Base-by-base conservation (phyloP, 208 protist genomes). In the Leishmania major region DNA sequence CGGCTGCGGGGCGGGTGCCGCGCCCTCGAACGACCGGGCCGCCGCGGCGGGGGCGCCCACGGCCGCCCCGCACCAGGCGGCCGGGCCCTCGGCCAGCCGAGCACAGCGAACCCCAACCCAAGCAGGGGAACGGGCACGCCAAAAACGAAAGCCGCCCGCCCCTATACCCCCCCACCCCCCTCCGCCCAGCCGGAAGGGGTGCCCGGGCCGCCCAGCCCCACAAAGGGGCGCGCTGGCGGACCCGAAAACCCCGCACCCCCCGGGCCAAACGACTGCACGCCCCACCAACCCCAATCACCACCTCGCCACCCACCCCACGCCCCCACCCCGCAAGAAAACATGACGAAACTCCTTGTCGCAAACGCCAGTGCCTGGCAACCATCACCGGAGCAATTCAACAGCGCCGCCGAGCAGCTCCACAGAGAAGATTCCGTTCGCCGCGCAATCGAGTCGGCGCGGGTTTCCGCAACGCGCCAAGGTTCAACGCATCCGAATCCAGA, bases 281-380 rank as follows among this genome's bases (percentile, higher is more conserved):
- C 22, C 22, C 8, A 31, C 28, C 59, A 0, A 43, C 1, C 10
- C 31, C 62, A 69, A 15, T 1, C 8, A 28, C 15, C 62, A 47
- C 22, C 47, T 8, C 0, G 2, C 71, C 28, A 15, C 8, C 47
- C n/a, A 47, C 71, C 6, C 71, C 47, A 25, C 3, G 22, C 17
- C 25, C 13, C 47, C 2, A 10, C 6, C 2, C 37, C 19, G 43
- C 70, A 19, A 37, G 43, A 45, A 31, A 45, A 10, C 10, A 67
- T 57, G 57, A 10, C 78, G 53, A 75, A 75, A n/a, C 37, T 83
- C 13, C 75, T 45, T 5, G 37, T 80, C 40, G 64, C 62, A 3
- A 35, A 78, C 22, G 82, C 77, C 2, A 60, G 60, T 28, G 40
- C 35, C 8, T 85, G 82, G 82, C 35, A 75, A 4, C 82, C 82